These are phyloP conservation scores for Zostera marina DNA, from an alignment of 116 monocot species.

Conservation along the genomic window DNA sequence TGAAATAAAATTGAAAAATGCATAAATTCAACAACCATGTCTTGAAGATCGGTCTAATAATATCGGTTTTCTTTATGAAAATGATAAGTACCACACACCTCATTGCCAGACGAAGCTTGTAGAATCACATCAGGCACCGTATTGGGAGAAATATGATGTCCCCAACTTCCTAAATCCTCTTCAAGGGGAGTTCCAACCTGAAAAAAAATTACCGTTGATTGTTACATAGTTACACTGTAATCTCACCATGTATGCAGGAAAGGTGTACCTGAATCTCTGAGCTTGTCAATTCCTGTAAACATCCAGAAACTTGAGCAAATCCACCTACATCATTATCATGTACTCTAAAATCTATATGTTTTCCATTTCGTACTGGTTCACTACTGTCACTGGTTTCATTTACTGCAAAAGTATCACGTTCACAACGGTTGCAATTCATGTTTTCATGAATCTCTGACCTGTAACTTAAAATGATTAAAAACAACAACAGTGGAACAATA, in stretches of 20 bases:
- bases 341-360: too few species aligned
- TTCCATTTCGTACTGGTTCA: conserved; percentile 2
- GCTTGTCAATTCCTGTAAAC: conserved; percentile 43
- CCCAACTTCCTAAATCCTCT: conserved; percentile 88
- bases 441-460: conserved; percentile 97
- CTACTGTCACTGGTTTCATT: conserved; percentile 1
- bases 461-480: not conserved
- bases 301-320: conserved; percentile 84
- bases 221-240: not conserved
- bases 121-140: conserved; percentile 90
- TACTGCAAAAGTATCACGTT: conserved; percentile 1
- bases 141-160: conserved; percentile 52
- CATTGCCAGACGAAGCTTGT: conserved; percentile 79
- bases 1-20: conserved; percentile 13
- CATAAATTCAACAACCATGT: not conserved
- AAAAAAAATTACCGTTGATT: not conserved
- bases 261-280: conserved; percentile 59
- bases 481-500: too few species aligned
- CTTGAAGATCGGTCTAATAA: not conserved
- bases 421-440: conserved; percentile 72
- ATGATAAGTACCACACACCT: conserved; percentile 22
- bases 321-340: conserved; percentile 54
- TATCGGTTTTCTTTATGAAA: not conserved
- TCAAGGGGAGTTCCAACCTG: conserved; percentile 88
- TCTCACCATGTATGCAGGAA: not conserved